Evolutionary conservation across 1,284 basidiomycete genomes (phyloP), one percentile per base, ranked within the genome.

Genomic region (Cutaneotrichosporon cutaneum): DNA sequence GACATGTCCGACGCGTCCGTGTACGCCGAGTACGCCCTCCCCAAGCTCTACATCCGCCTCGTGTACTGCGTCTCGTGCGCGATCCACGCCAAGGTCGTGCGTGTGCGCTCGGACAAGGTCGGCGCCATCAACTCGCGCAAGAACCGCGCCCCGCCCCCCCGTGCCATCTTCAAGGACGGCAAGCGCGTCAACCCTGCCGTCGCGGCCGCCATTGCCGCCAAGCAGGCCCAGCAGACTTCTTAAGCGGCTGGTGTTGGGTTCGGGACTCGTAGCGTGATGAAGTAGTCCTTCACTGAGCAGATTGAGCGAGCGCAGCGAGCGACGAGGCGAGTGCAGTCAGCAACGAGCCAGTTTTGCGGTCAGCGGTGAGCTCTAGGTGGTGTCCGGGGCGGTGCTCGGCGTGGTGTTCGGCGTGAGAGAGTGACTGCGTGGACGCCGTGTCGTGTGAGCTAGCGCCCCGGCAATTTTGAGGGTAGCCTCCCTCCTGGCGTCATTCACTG

Each of bases 11-110:
- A 99, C 77, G 94, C 95, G 57, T 91, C 88, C 70, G 90, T 98
- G 71, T 99, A 98, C 85, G 42, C 81, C 92, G 96, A 99, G 84
- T 99, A 99, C 83, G 88, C 87, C 62, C 89, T 99, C 74, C 95
- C 95, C 67, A 99, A 99, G 83, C 84, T 99, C 70, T 99, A 99
- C 87, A 90, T 97, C 86, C 97, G 98, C 88, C 91, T 99, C 72
- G 89, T 88, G 59, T 99, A 99, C 87, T 99, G 95, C 82, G 90
- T 99, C 67, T 98, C 94, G 63, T 99, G 96, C 81, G 95, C 95
- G 52, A 98, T 99, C 81, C 95, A 99, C 86, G 94, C 94, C 74
- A 95, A 99, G 83, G 92, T 97, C 70, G 94, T 97, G 69, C 93
- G 94, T 81, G 94, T 96, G 53, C 92, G 94, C 69, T 95, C 94